Percentiles rank a stretch among this genome's conserved stretches.
Conservation (phyloP, 2,329 filamentous ascomycete genomes). For the Diaporthe caulivora region DNA sequence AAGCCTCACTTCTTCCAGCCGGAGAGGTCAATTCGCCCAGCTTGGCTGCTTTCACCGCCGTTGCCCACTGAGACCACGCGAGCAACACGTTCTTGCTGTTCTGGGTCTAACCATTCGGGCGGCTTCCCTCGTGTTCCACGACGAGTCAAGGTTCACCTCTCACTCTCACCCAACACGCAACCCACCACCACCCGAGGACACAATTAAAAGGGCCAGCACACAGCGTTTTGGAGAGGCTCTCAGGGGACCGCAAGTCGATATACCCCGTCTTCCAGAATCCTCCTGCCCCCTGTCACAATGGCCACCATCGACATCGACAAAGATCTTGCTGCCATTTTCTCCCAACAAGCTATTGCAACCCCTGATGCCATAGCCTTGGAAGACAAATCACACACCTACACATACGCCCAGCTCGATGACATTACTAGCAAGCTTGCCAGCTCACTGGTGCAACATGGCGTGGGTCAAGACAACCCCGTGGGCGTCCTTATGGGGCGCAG, state of each 20-base stretch:
- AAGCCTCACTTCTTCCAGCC: neutral
- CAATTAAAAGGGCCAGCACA: neutral
- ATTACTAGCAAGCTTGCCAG: constrained; percentile 75
- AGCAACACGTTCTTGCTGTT: constrained; percentile 4
- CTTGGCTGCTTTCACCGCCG: neutral
- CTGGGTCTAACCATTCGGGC: constrained; percentile 4
- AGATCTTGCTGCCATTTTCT: constrained; percentile 80
- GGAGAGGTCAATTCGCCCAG: neutral
- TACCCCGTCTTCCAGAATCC: neutral
- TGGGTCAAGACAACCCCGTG: constrained; percentile 79
- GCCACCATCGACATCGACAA: constrained; percentile 77
- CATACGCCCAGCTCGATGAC: constrained; percentile 78
- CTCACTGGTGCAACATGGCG: constrained; percentile 74
- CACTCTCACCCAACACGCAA: neutral
- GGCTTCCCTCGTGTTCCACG: constrained; percentile 14
- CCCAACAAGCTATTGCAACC: constrained; percentile 74
- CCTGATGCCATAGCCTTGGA: constrained; percentile 79
- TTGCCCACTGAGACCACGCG: neutral
- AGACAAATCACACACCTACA: constrained; percentile 75
- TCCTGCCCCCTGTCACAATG: constrained; percentile 57
- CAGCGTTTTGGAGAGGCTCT: neutral
- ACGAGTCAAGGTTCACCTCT: constrained; percentile 24
- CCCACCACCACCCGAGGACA: neutral
- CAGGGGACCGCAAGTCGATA: neutral
- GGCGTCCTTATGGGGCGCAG: constrained; percentile 82